Conservation (phyloP, 2,329 filamentous ascomycete species). For the Arthroderma sp. region DNA sequence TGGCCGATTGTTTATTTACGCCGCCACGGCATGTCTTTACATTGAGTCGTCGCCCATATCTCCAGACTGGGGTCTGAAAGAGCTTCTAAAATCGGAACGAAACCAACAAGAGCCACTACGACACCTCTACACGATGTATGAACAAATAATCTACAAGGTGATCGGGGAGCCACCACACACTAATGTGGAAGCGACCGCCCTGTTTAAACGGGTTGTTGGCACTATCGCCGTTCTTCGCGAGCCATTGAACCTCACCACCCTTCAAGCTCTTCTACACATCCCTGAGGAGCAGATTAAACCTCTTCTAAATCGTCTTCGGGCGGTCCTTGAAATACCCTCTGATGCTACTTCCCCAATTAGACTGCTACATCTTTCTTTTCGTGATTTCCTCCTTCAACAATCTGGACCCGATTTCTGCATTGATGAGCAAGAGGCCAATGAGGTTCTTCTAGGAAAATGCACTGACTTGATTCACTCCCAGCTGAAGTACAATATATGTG, state of each 20-base stretch:
- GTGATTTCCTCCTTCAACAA: constrained; percentile 15
- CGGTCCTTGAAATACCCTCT: constrained; percentile 12
- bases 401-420: constrained; percentile 8
- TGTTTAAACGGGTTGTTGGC: constrained; percentile 14
- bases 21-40: constrained; percentile 16
- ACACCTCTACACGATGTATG: constrained; percentile 18
- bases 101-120: constrained; percentile 2
- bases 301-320: constrained; percentile 10
- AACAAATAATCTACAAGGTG: constrained; percentile 12
- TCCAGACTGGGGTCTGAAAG: background rate
- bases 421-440: constrained; percentile 10
- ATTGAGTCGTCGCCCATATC: background rate
- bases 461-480: constrained; percentile 2
- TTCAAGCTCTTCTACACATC: constrained; percentile 10
- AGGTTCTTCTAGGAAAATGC: constrained; percentile 8
- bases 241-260: constrained; percentile 12
- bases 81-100: background rate
- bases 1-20: constrained; percentile 2
- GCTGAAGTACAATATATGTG: constrained; percentile 13
- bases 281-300: constrained; percentile 3
- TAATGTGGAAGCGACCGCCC: constrained; percentile 5
- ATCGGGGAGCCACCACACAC: constrained; percentile 4
- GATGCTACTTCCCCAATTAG: constrained; percentile 8
- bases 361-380: constrained; percentile 20
- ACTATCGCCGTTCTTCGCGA: constrained; percentile 13